Evolutionary conservation across 306 rosid species (phyloP).

Genomic region (Medicago lupulina): DNA sequence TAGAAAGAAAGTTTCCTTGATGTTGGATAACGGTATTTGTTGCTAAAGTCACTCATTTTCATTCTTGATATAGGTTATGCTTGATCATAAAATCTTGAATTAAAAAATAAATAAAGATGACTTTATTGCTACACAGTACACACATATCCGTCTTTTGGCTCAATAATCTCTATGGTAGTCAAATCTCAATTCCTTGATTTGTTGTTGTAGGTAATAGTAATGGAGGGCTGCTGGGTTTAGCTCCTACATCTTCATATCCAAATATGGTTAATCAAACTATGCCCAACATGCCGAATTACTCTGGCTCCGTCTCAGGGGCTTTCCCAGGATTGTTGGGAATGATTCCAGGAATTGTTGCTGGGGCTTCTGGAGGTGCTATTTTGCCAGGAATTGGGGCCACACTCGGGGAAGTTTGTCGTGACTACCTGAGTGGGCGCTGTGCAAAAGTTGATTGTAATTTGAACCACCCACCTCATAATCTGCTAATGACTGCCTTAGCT

Average conservation of each 20-base stretch:
- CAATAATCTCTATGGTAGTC: neutral
- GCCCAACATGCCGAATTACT: conserved; percentile 99
- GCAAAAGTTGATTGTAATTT: conserved; percentile 88
- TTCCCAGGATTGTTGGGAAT: conserved; percentile 96
- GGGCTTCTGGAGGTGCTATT: conserved; percentile 95
- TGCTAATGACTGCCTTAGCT: conserved; percentile 94
- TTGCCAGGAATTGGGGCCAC: conserved; percentile 97
- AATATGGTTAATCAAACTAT: conserved; percentile 91
- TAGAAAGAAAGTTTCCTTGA: neutral
- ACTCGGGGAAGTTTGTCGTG: conserved; percentile 95
- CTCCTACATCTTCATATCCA: conserved; percentile 80
- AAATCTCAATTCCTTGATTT: conserved; percentile 36
- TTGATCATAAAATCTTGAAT: neutral
- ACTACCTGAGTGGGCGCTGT: conserved; percentile 93
- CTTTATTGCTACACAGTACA: neutral
- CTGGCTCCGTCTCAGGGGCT: conserved; percentile 96
- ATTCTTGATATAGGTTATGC: conserved; percentile 9
- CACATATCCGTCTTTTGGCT: conserved; percentile 23
- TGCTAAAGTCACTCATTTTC: conserved; percentile 4
- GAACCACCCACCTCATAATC: conserved; percentile 96
- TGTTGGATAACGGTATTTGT: conserved; percentile 5
- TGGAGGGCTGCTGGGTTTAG: conserved; percentile 88
- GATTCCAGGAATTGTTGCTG: conserved; percentile 94
- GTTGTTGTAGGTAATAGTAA: conserved; percentile 63
- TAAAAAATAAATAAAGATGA: neutral